Percentiles rank a stretch among this genome's conserved stretches.
These are phyloP conservation scores for Ceratocystis huliohia DNA, from an alignment of 2,329 filamentous ascomycete species.

Conservation along the genomic window DNA sequence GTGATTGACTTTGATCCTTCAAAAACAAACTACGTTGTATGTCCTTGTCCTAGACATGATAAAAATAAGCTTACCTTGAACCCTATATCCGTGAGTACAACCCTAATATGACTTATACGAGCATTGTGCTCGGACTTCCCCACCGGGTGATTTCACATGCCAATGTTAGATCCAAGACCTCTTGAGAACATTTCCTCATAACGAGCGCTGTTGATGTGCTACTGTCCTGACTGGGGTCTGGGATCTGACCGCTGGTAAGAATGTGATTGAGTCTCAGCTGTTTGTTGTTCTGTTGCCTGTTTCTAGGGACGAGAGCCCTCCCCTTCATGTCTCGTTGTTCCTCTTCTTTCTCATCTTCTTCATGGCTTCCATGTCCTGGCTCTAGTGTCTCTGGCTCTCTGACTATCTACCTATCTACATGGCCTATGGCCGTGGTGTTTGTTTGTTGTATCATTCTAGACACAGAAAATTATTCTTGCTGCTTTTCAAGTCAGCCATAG, in stretches of 20 bases:
- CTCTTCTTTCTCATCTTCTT: background rate
- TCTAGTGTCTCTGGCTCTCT: background rate
- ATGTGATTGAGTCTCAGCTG: background rate
- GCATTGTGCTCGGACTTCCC: background rate
- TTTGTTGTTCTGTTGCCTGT: background rate
- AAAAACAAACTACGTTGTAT: no score
- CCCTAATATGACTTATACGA: conserved; percentile 1
- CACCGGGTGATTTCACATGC: background rate
- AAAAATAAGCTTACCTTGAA: background rate
- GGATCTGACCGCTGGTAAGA: background rate
- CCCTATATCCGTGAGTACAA: background rate
- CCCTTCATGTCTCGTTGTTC: background rate
- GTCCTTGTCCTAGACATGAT: no score
- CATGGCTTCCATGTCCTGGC: background rate
- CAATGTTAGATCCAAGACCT: background rate
- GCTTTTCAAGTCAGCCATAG: background rate
- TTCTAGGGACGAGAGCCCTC: background rate
- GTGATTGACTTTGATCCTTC: no score
- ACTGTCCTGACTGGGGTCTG: background rate
- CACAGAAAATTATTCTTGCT: background rate
- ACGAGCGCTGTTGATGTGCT: background rate
- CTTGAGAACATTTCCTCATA: background rate
- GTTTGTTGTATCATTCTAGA: background rate
- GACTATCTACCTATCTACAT: no score
- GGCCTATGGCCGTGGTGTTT: no score